Evolutionary conservation across 2,329 filamentous ascomycete species (phyloP).

Genomic region (Aureobasidium mangrovei): DNA sequence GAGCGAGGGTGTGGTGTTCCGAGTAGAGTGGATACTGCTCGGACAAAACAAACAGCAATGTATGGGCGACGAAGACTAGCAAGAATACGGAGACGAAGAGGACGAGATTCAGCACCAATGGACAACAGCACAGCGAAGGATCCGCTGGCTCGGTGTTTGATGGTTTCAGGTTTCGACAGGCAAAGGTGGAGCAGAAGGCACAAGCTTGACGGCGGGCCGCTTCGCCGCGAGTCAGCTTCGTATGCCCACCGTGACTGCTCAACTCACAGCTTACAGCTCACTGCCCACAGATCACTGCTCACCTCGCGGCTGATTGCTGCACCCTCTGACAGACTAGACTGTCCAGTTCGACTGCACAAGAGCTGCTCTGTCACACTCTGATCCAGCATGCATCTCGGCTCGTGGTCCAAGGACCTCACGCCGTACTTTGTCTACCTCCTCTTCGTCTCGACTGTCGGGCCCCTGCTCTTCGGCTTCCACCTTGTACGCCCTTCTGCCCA

Average conservation of each 20-base stretch:
- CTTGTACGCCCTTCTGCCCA: conserved; percentile 49
- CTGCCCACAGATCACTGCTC: too few relatives aligned
- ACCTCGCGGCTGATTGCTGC: too few relatives aligned
- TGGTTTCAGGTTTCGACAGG: neutral
- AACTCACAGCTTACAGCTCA: too few relatives aligned
- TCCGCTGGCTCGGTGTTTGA: neutral
- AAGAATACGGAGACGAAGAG: neutral
- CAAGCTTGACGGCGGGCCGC: too few relatives aligned
- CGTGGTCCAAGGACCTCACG: conserved; percentile 48
- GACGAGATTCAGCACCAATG: neutral
- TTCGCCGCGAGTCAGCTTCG: neutral
- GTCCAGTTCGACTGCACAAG: neutral
- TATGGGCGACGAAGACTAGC: neutral
- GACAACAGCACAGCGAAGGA: neutral
- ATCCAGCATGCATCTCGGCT: conserved; percentile 28
- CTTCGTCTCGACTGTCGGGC: conserved; percentile 68
- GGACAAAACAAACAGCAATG: neutral
- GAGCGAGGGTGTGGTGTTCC: neutral
- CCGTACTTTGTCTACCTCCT: conserved; percentile 71
- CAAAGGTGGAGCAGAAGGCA: neutral
- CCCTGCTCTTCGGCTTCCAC: conserved; percentile 91
- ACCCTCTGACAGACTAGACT: too few relatives aligned
- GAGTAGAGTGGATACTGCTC: neutral
- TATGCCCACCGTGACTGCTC: too few relatives aligned
- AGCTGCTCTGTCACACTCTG: neutral